These are phyloP conservation scores for Dactylonectria macrodidyma DNA, from an alignment of 2,329 filamentous ascomycete species.

Conservation along the genomic window DNA sequence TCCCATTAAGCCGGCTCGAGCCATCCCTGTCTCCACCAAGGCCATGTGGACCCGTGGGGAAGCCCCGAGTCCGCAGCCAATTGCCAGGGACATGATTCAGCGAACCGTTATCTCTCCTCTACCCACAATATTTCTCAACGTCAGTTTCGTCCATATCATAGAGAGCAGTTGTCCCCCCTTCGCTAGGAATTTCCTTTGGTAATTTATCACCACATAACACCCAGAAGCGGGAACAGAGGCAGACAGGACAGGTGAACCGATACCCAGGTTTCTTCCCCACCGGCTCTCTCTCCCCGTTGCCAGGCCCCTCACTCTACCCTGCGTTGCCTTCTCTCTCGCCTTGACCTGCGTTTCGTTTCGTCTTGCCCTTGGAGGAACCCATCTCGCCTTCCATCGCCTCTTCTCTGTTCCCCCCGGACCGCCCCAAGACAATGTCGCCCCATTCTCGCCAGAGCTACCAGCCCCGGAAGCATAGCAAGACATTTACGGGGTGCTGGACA, in stretches of 20 bases:
- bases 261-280: conserved; percentile 8
- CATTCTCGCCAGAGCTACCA: conserved; percentile 24
- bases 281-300: background rate
- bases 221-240: conserved; percentile 2
- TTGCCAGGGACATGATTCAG: conserved; percentile 15
- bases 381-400: background rate
- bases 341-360: background rate
- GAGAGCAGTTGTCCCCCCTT: conserved; percentile 15
- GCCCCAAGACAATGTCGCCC: conserved; percentile 25
- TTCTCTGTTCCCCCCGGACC: background rate
- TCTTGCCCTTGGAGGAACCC: too few relatives aligned
- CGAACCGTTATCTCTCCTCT: conserved; percentile 20
- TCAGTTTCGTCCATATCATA: conserved; percentile 26
- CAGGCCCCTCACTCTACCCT: background rate
- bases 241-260: background rate
- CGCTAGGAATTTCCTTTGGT: conserved; percentile 28
- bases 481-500: conserved; percentile 54
- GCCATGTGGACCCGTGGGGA: conserved; percentile 19
- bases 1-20: conserved; percentile 19
- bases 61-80: conserved; percentile 17
- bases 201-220: background rate
- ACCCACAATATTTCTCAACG: background rate
- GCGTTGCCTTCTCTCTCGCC: background rate
- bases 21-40: conserved; percentile 19
- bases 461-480: conserved; percentile 45